These are phyloP conservation scores for Tolypocladium amazonense DNA, from an alignment of 2,329 filamentous ascomycete genomes.

Conservation along the genomic window DNA sequence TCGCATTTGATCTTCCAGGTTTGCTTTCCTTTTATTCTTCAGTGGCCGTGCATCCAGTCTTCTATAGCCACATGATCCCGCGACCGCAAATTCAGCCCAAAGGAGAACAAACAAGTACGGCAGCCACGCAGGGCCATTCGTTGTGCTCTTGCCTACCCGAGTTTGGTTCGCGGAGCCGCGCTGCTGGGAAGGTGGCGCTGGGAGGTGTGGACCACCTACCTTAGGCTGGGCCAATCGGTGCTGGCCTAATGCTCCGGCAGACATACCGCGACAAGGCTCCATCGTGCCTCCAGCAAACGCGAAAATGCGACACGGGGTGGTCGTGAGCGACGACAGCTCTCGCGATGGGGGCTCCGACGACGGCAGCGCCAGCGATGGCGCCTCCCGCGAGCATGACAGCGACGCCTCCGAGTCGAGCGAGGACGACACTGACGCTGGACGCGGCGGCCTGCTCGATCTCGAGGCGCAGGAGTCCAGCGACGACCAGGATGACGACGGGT, in stretches of 20 bases:
- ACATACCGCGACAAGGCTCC: background rate
- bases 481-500: background rate
- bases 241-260: too few relatives aligned
- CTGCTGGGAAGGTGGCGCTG: background rate
- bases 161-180: too few relatives aligned
- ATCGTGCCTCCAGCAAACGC: background rate
- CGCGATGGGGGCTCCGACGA: slow-evolving; percentile 1
- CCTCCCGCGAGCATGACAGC: background rate
- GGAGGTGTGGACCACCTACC: too few relatives aligned
- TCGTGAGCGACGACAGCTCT: background rate
- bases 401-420: background rate
- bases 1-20: too few relatives aligned
- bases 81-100: too few relatives aligned
- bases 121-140: too few relatives aligned
- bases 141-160: too few relatives aligned
- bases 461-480: slow-evolving; percentile 6
- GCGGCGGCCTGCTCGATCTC: slow-evolving; percentile 3
- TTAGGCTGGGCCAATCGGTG: background rate
- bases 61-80: too few relatives aligned
- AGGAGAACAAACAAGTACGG: too few relatives aligned
- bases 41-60: too few relatives aligned
- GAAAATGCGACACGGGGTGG: background rate
- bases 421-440: background rate
- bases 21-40: too few relatives aligned
- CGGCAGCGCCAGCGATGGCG: background rate